A percentile compares a stretch with the other conserved stretches of the same genome.
These are phyloP conservation scores for Pseudoperonospora humuli DNA, from an alignment of 352 stramenopile species.

Conservation along the genomic window DNA sequence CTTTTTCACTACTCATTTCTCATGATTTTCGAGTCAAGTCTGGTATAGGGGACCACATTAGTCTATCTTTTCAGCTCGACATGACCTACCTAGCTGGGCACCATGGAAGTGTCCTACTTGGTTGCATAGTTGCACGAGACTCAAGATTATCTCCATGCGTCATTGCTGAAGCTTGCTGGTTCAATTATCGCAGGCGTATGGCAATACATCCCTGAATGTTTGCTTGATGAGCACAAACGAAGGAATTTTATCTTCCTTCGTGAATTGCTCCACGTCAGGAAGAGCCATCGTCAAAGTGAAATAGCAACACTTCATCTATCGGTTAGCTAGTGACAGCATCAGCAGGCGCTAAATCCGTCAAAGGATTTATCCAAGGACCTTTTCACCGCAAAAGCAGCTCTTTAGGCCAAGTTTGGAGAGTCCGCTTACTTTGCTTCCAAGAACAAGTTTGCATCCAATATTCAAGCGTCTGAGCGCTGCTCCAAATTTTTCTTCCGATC, in stretches of 20 bases:
- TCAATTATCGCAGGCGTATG: not conserved
- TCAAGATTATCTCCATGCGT: not conserved
- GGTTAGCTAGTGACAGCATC: not conserved
- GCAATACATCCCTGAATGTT: not conserved
- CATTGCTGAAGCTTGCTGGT: not conserved
- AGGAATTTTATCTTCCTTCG: not conserved
- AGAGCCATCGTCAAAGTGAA: not conserved
- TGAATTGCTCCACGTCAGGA: not conserved
- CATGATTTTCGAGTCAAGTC: no score
- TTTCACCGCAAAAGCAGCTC: not conserved
- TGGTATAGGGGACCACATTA: no score
- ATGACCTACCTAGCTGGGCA: not conserved
- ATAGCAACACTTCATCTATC: not conserved
- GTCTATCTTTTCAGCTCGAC: not conserved
- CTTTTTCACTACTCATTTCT: no score
- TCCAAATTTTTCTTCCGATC: not conserved
- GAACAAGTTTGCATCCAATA: not conserved
- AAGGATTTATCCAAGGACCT: not conserved
- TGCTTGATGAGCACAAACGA: not conserved
- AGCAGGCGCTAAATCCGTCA: not conserved
- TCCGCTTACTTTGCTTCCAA: not conserved
- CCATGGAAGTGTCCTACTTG: not conserved
- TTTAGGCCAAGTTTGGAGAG: not conserved
- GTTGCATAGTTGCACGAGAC: not conserved
- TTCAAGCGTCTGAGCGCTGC: not conserved